phyloP scores from a whole-genome alignment of 768 basidiomycete species.

The Punctularia strigosozonata region DNA sequence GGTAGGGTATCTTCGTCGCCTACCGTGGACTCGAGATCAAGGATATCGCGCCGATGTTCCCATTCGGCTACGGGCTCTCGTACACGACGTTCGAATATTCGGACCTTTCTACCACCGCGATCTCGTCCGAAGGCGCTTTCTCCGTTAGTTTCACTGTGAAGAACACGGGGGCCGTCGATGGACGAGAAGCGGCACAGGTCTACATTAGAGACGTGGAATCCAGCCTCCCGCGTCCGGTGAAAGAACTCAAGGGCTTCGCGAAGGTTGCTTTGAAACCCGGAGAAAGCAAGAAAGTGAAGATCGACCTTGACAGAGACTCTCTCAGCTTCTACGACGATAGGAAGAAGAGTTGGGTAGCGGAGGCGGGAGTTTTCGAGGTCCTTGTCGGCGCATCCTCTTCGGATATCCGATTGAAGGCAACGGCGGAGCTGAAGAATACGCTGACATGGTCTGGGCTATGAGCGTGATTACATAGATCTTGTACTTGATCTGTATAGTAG shows the following conservation, averaged over 20 bases:
- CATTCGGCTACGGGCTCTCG: constrained; percentile 48
- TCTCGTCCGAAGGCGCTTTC: constrained; percentile 23
- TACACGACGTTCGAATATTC: constrained; percentile 49
- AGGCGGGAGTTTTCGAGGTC: constrained; percentile 30
- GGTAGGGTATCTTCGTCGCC: constrained; percentile 36
- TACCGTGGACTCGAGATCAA: constrained; percentile 40
- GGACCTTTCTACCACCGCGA: constrained; percentile 21
- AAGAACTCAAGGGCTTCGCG: constrained; percentile 35
- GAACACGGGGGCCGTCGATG: constrained; percentile 31
- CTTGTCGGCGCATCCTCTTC: constrained; percentile 32
- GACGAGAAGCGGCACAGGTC: constrained; percentile 36
- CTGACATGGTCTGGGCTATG: constrained; percentile 31
- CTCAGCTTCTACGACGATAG: constrained; percentile 37
- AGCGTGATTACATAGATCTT: no score
- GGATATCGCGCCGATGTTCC: constrained; percentile 33
- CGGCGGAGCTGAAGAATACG: constrained; percentile 18
- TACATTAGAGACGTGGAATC: constrained; percentile 32
- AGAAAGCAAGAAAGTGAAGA: constrained; percentile 24
- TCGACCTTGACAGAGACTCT: constrained; percentile 34
- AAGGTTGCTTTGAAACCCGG: constrained; percentile 36
- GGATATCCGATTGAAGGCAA: constrained; percentile 24
- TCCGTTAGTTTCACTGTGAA: constrained; percentile 30
- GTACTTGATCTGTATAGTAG: no score
- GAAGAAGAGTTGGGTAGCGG: constrained; percentile 25
- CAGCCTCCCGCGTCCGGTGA: constrained; percentile 30